Evolutionary conservation across 345 rosid genomes (phyloP).

Genomic region (Moringa oleifera): DNA sequence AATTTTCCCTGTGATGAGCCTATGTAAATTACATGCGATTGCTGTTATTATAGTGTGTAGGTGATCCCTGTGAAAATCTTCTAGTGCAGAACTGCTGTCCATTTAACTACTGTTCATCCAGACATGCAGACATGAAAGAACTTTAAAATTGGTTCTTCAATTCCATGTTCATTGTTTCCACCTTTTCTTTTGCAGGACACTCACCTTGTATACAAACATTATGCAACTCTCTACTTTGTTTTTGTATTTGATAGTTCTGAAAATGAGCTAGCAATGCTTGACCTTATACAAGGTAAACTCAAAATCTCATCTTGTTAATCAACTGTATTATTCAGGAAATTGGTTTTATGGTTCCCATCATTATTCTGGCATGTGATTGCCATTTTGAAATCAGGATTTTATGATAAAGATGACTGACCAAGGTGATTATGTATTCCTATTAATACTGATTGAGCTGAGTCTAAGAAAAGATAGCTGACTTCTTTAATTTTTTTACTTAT

Average conservation of each 20-base stretch:
- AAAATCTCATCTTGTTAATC: neutral
- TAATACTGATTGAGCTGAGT: neutral
- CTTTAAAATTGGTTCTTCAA: neutral
- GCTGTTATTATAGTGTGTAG: too few species aligned
- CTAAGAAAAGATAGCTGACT: neutral
- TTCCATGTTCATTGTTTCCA: neutral
- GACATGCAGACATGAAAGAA: neutral
- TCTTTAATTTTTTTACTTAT: neutral
- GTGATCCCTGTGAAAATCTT: neutral
- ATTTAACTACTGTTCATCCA: too few species aligned
- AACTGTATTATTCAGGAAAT: neutral
- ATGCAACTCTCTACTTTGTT: conserved; percentile 83
- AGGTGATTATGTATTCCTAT: neutral
- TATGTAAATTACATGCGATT: too few species aligned
- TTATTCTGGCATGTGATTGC: neutral
- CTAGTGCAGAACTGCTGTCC: neutral
- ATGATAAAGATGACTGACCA: neutral
- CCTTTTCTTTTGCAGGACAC: conserved; percentile 45
- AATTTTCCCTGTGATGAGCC: too few species aligned
- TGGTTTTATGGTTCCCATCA: neutral
- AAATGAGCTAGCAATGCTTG: conserved; percentile 97
- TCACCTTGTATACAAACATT: conserved; percentile 85
- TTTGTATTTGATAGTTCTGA: conserved; percentile 81
- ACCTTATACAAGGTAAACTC: conserved; percentile 75
- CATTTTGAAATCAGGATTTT: too few species aligned